Evolutionary conservation across 192 early-diverging fungal genomes (phyloP).

Genomic region (Coemansia reversa): DNA sequence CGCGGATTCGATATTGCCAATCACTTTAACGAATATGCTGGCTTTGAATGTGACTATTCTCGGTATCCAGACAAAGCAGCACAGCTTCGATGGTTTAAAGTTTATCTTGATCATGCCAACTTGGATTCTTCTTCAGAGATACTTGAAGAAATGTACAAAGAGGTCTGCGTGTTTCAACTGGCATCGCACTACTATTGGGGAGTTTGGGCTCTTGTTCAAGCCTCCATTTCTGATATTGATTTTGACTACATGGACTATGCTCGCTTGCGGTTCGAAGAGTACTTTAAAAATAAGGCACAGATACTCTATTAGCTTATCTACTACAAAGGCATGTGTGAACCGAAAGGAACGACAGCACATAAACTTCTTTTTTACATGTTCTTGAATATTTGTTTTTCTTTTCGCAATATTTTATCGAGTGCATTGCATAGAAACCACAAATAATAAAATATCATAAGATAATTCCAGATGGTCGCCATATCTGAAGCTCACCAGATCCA

Average conservation of each 20-base stretch:
- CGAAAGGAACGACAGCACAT: no score
- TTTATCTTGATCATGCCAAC: conserved; percentile 60
- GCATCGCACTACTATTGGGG: conserved; percentile 95
- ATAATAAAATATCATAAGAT: background rate
- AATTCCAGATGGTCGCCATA: conserved; percentile 32
- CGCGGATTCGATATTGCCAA: conserved; percentile 95
- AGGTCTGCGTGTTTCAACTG: conserved; percentile 80
- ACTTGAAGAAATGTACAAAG: conserved; percentile 65
- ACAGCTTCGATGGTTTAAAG: conserved; percentile 75
- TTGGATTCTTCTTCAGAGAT: conserved; percentile 54
- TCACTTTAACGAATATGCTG: conserved; percentile 94
- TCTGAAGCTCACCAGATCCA: conserved; percentile 38
- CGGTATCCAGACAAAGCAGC: conserved; percentile 71
- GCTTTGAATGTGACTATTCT: conserved; percentile 92
- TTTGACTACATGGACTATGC: conserved; percentile 96
- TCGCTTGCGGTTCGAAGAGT: conserved; percentile 74
- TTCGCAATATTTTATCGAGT: background rate
- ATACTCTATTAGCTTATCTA: conserved; percentile 12
- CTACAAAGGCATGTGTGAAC: background rate
- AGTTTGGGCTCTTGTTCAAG: conserved; percentile 77
- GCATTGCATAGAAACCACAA: background rate
- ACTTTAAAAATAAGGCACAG: conserved; percentile 56
- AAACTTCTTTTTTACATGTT: no score
- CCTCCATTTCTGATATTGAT: conserved; percentile 85
- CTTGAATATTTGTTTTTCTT: background rate